Conservation (phyloP, 2,329 filamentous ascomycete genomes). For the Capronia coronata region DNA sequence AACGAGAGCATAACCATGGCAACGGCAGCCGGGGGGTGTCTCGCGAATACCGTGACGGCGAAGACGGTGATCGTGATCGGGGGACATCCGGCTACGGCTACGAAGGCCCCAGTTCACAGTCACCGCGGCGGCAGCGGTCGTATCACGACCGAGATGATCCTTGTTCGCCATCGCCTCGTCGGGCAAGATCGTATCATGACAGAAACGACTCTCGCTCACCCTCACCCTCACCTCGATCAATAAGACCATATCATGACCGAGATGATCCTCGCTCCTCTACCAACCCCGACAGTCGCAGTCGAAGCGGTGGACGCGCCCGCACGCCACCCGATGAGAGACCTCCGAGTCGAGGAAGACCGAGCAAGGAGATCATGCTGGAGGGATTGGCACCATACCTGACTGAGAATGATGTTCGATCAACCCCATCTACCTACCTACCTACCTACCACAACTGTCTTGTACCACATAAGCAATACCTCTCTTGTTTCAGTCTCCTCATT, state of each 20-base stretch:
- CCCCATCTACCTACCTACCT: no score
- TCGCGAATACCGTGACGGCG: conserved; percentile 7
- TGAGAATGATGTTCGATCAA: conserved; percentile 46
- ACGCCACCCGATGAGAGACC: conserved; percentile 35
- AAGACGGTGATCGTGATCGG: conserved; percentile 1
- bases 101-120: not conserved
- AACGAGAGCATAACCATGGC: conserved; percentile 30
- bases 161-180: not conserved
- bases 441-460: conserved; percentile 22
- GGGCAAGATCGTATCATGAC: not conserved
- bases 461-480: conserved; percentile 9
- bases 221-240: conserved; percentile 36
- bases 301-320: conserved; percentile 23
- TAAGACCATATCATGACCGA: conserved; percentile 41
- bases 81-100: not conserved
- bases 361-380: conserved; percentile 47
- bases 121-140: not conserved
- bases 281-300: conserved; percentile 31
- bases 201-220: conserved; percentile 33
- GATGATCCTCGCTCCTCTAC: conserved; percentile 42
- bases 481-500: not conserved
- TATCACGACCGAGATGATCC: no score
- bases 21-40: not conserved
- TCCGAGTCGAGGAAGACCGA: conserved; percentile 39
- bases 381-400: conserved; percentile 44